These are phyloP conservation scores for Umbellularia californica DNA, from an alignment of 164 flowering plant species.

Conservation along the genomic window DNA sequence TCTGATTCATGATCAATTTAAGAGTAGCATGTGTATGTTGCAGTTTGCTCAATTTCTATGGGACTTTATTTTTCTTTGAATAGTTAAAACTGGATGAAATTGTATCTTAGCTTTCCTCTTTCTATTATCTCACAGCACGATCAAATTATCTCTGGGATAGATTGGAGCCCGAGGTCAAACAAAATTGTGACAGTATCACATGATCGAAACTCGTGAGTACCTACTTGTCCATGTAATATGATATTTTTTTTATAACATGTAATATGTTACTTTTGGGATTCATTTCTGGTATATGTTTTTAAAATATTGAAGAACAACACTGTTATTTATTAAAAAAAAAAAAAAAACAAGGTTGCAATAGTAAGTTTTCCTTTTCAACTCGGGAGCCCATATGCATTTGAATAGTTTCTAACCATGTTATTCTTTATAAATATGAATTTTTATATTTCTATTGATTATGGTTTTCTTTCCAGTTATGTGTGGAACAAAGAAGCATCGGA, in stretches of 20 bases:
- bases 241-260: neutral
- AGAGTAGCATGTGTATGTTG: neutral
- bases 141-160: slow-evolving; percentile 92
- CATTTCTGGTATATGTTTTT: neutral
- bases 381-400: neutral
- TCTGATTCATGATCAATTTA: neutral
- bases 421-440: neutral
- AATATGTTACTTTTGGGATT: neutral
- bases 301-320: neutral
- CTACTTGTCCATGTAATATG: slow-evolving; percentile 1
- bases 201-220: slow-evolving; percentile 95
- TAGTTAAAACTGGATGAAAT: neutral
- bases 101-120: slow-evolving; percentile 4
- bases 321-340: too few relatives aligned
- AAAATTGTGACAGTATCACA: slow-evolving; percentile 96
- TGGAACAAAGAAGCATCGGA: slow-evolving; percentile 86
- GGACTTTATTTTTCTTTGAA: neutral
- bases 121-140: slow-evolving; percentile 66
- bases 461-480: slow-evolving; percentile 59
- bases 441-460: neutral
- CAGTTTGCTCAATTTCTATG: neutral
- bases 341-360: too few relatives aligned
- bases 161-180: slow-evolving; percentile 84
- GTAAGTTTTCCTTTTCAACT: neutral
- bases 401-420: neutral